Evolutionary conservation across 495 filamentous ascomycete species (phyloP).

Genomic region (Pyrenopolyporus hunteri): DNA sequence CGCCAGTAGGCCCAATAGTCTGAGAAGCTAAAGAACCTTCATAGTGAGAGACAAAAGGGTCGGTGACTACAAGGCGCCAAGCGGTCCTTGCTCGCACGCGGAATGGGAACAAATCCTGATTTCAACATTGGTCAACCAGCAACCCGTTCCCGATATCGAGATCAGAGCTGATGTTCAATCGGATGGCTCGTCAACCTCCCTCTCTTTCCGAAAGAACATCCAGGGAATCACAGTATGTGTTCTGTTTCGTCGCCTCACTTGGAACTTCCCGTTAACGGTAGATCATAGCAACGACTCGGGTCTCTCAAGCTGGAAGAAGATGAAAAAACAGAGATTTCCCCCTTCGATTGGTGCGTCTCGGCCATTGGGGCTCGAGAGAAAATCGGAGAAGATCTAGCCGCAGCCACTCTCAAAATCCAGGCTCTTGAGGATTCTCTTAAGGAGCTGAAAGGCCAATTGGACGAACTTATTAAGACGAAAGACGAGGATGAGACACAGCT

Average conservation of each 20-base stretch:
- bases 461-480: constrained; percentile 70
- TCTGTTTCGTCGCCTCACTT: background rate
- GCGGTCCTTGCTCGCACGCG: constrained; percentile 45
- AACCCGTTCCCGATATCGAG: constrained; percentile 48
- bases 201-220: constrained; percentile 53
- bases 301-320: constrained; percentile 64
- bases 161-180: constrained; percentile 47
- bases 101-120: constrained; percentile 56
- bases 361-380: constrained; percentile 42
- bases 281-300: constrained; percentile 70
- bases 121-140: constrained; percentile 44
- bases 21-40: constrained; percentile 22
- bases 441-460: constrained; percentile 62
- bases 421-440: constrained; percentile 53
- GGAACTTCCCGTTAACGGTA: constrained; percentile 16
- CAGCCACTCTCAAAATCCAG: constrained; percentile 52
- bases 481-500: constrained; percentile 71
- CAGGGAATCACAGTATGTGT: constrained; percentile 53
- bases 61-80: constrained; percentile 38
- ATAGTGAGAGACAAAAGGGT: constrained; percentile 42
- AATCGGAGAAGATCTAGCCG: constrained; percentile 49
- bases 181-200: constrained; percentile 42
- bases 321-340: constrained; percentile 67
- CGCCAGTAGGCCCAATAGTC: constrained; percentile 4
- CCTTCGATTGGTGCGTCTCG: constrained; percentile 74